A percentile compares a stretch with the other conserved stretches of the same genome.
Conservation (phyloP, 495 filamentous ascomycete species). For the Aspergillus steynii region DNA sequence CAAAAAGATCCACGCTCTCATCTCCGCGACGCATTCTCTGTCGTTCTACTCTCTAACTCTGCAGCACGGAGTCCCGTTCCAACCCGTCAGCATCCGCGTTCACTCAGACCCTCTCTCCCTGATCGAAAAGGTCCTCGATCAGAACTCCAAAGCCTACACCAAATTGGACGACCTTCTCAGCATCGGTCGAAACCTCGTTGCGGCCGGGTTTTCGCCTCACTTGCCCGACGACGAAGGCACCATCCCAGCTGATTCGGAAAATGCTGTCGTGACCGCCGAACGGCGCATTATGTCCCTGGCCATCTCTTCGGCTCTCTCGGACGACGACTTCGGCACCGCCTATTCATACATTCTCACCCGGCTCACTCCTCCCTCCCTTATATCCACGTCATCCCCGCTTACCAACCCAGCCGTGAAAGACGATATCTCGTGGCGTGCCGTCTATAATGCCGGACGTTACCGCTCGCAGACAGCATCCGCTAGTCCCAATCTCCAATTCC, state of each 20-base stretch:
- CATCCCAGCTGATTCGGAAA: constrained; percentile 18
- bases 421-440: constrained; percentile 89
- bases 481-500: constrained; percentile 31
- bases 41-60: constrained; percentile 87
- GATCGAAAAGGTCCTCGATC: constrained; percentile 80
- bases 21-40: constrained; percentile 83
- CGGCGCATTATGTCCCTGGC: constrained; percentile 83
- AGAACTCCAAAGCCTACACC: constrained; percentile 84
- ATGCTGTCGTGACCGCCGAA: constrained; percentile 46
- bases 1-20: constrained; percentile 63
- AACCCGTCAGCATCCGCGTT: constrained; percentile 85
- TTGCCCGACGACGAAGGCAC: constrained; percentile 25
- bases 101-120: constrained; percentile 83
- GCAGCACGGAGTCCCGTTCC: constrained; percentile 89
- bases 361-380: constrained; percentile 42
- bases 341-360: constrained; percentile 89
- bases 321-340: constrained; percentile 94
- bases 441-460: constrained; percentile 83
- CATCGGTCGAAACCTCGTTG: constrained; percentile 74
- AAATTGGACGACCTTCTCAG: constrained; percentile 79
- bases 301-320: constrained; percentile 78
- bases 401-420: constrained; percentile 50
- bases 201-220: constrained; percentile 57
- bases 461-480: constrained; percentile 44
- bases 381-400: constrained; percentile 31